Evolutionary conservation across 2,329 filamentous ascomycete genomes (phyloP).

Genomic region (Metarhizium album): DNA sequence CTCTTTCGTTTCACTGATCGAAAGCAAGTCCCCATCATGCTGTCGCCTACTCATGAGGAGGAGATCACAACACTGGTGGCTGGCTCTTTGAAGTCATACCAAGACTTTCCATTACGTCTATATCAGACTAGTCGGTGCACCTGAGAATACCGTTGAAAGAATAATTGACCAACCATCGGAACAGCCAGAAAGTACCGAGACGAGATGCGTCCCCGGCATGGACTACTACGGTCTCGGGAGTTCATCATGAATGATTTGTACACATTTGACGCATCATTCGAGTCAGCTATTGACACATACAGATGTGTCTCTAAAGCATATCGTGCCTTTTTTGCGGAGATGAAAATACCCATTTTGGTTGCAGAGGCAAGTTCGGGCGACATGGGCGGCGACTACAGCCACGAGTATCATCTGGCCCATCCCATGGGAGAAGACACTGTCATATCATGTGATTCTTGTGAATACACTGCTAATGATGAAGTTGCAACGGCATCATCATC

Average conservation of each 20-base stretch:
- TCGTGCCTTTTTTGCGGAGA: conserved; percentile 63
- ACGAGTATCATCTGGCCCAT: conserved; percentile 85
- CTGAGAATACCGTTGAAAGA: not conserved
- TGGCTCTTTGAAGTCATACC: conserved; percentile 66
- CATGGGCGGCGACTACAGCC: conserved; percentile 86
- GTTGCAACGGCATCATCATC: conserved; percentile 41
- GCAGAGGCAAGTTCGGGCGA: conserved; percentile 90
- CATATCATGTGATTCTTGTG: conserved; percentile 62
- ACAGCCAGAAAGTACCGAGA: conserved; percentile 86
- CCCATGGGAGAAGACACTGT: conserved; percentile 76
- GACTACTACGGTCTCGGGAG: conserved; percentile 76
- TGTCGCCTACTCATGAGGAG: conserved; percentile 92
- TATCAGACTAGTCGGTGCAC: conserved; percentile 69
- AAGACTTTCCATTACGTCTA: conserved; percentile 71
- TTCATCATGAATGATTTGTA: conserved; percentile 99
- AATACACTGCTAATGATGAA: conserved; percentile 79
- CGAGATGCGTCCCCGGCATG: conserved; percentile 79
- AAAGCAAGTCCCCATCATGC: conserved; percentile 60
- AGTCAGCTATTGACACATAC: conserved; percentile 73
- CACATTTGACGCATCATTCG: conserved; percentile 67
- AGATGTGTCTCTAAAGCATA: conserved; percentile 64
- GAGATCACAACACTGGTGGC: conserved; percentile 81
- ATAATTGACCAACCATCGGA: not conserved
- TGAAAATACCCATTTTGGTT: conserved; percentile 74
- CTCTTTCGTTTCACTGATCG: conserved; percentile 74